Base-by-base conservation (phyloP, 2,329 filamentous ascomycete genomes). In the Aureobasidium leucospermi region DNA sequence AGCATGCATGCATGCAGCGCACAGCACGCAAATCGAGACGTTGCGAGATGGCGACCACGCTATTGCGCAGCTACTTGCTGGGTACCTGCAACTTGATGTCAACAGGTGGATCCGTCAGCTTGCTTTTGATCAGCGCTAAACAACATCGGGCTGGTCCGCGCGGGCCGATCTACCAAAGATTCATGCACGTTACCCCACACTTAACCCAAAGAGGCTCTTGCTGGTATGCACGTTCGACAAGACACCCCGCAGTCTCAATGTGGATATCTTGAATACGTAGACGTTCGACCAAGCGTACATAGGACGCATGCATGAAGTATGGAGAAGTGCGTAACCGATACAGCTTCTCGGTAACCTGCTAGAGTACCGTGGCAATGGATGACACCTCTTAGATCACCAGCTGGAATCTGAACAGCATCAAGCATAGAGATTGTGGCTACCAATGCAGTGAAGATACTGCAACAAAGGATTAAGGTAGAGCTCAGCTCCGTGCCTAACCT, bases 61-160 rank as follows among this genome's bases (percentile, higher is more conserved):
- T 52, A 52, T 52, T 52, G 48, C 36, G 48, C 48, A 52, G 36
- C 34, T 52, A 36, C 34, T 9, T 28, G 4, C 19, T 38, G 34
- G 19, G 6, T 29, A 29, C 34, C 32, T 52, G 48, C 48, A 41
- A 41, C 34, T 31, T 52, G 48, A 52, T 52, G 48, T 52, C 48
- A 52, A 41, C 23, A 28, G 23, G 48, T 52, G 48, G 48, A 52
- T 39, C 38, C 36, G 36, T 11, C 48, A 29, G 36, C 36, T 52
- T 52, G 48, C 48, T 52, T 52, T 52, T 52, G 36, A 39, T 52
- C 48, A 41, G 11, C 48, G 34, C 48, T 52, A 41, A n/a, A 52
- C 48, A n/a, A 10, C 4, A 52, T 52, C 48, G 48, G 48, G 36
- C 34, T 49, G 48, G 48, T 51, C 46, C 32, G 47, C 48, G 41